Evolutionary conservation across 306 rosid genomes (phyloP).

Genomic region (Cucurbita moschata): DNA sequence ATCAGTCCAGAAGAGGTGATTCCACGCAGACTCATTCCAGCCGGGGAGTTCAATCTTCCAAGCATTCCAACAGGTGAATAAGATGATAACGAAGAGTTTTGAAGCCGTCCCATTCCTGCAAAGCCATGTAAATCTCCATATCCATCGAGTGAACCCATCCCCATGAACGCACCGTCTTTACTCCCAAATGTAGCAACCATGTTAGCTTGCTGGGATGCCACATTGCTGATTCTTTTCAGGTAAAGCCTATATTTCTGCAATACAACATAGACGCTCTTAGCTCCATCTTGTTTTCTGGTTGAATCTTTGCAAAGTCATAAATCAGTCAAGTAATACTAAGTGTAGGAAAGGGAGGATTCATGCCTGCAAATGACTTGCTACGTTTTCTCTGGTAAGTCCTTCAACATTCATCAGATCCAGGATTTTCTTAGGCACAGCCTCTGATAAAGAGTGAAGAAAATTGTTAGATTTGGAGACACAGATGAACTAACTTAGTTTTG

Average conservation of each 20-base stretch:
- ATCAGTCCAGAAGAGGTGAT: slow-evolving; percentile 30
- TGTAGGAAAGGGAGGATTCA: neutral
- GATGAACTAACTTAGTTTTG: neutral
- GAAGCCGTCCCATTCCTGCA: slow-evolving; percentile 29
- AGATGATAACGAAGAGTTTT: slow-evolving; percentile 29
- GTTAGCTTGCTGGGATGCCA: slow-evolving; percentile 27
- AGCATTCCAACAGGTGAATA: slow-evolving; percentile 34
- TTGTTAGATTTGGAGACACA: neutral
- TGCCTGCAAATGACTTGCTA: slow-evolving; percentile 92
- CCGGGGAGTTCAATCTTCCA: slow-evolving; percentile 31
- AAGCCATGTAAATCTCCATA: slow-evolving; percentile 30
- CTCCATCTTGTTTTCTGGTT: neutral
- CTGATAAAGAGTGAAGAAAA: slow-evolving; percentile 26
- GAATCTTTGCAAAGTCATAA: neutral
- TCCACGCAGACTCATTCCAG: slow-evolving; percentile 32
- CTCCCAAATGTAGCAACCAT: slow-evolving; percentile 23
- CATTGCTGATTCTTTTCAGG: slow-evolving; percentile 26
- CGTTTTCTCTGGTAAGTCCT: slow-evolving; percentile 81
- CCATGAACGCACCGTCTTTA: slow-evolving; percentile 36
- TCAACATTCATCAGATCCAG: slow-evolving; percentile 76
- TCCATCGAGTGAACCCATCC: slow-evolving; percentile 26
- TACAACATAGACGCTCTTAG: neutral
- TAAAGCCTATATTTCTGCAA: slow-evolving; percentile 59
- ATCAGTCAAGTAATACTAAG: neutral
- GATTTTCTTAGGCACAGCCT: slow-evolving; percentile 75